Evolutionary conservation across 805 yeast species (phyloP).

Genomic region (Saturnispora saitoi): DNA sequence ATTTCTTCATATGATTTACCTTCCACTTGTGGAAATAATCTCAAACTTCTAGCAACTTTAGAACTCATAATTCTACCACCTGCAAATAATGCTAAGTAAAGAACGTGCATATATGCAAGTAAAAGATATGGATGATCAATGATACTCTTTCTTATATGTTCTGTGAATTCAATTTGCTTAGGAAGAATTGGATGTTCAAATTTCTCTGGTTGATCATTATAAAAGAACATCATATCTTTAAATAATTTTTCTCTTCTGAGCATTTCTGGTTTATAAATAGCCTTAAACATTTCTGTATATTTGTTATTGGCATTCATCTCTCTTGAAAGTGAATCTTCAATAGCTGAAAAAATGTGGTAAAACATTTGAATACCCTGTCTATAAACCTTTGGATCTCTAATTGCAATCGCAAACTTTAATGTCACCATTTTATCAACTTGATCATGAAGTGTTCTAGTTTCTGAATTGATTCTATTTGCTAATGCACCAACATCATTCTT

Average conservation of each 20-base stretch:
- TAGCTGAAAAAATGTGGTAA: conserved; percentile 59
- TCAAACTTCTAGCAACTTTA: conserved; percentile 53
- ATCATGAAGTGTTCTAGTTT: conserved; percentile 59
- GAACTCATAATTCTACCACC: conserved; percentile 74
- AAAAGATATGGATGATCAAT: conserved; percentile 59
- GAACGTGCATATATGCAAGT: conserved; percentile 75
- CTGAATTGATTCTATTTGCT: conserved; percentile 69
- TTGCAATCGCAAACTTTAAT: conserved; percentile 62
- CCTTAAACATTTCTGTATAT: conserved; percentile 41
- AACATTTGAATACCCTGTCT: conserved; percentile 74
- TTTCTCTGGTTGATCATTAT: conserved; percentile 43
- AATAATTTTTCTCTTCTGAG: conserved; percentile 50
- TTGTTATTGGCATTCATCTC: conserved; percentile 35
- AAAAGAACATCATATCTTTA: conserved; percentile 60
- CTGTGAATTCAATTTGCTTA: conserved; percentile 51
- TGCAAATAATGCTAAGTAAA: conserved; percentile 79
- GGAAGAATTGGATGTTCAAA: conserved; percentile 50
- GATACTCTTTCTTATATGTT: conserved; percentile 50
- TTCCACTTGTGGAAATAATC: conserved; percentile 66
- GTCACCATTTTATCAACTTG: conserved; percentile 61
- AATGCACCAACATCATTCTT: conserved; percentile 76
- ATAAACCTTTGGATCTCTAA: conserved; percentile 66
- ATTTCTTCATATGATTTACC: conserved; percentile 60
- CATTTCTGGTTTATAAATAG: conserved; percentile 64
- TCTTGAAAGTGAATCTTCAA: conserved; percentile 43